phyloP scores from a whole-genome alignment of 2,329 filamentous ascomycete species.

The Botrytis cinerea region DNA sequence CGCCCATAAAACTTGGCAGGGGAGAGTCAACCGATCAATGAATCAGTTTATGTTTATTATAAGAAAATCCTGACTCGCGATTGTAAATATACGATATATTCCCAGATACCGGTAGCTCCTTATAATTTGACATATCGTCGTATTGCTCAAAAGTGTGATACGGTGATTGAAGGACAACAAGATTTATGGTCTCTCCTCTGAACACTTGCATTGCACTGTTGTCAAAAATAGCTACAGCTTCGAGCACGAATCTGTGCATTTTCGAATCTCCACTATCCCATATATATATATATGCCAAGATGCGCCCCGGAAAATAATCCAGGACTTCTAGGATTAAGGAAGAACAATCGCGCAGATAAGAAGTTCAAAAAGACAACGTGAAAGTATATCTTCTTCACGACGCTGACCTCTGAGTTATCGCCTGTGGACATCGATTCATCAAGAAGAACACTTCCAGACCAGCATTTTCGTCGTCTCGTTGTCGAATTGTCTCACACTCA shows the following conservation, averaged over 20 bases:
- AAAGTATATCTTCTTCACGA: background rate
- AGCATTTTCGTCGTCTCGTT: background rate
- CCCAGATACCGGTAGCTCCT: too few species aligned
- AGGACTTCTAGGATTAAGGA: background rate
- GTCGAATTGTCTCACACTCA: background rate
- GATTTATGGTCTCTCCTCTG: background rate
- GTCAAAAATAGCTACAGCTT: background rate
- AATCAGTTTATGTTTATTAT: background rate
- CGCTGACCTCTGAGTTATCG: background rate
- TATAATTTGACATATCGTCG: too few species aligned
- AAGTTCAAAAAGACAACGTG: background rate
- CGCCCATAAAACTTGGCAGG: background rate
- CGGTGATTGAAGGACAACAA: background rate
- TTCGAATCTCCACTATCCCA: background rate
- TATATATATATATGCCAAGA: background rate
- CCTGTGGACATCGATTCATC: background rate
- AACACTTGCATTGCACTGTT: background rate
- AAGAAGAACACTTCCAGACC: background rate
- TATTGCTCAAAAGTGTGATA: too few species aligned
- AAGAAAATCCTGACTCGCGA: background rate
- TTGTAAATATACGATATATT: background rate
- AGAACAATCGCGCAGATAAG: background rate
- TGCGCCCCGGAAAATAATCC: background rate
- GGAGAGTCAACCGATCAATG: background rate
- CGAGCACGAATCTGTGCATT: background rate